A percentile compares a stretch with the other conserved stretches of the same genome.
Evolutionary conservation across 805 yeast species (phyloP).

Genomic region (Candida ulmi): DNA sequence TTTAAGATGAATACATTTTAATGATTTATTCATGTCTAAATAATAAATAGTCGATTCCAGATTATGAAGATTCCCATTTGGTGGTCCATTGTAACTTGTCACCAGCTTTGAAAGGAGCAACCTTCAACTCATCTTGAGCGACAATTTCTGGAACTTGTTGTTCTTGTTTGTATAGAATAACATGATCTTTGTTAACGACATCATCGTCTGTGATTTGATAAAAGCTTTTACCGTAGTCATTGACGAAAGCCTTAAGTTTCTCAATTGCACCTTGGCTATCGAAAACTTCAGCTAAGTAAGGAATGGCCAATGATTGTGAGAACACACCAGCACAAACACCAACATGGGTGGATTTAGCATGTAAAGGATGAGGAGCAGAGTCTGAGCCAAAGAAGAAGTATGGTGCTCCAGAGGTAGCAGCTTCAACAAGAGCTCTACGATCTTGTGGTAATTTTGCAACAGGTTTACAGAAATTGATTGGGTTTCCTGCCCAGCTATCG

Average conservation of each 20-base stretch:
- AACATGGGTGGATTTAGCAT: slow-evolving; percentile 65
- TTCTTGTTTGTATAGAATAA: slow-evolving; percentile 48
- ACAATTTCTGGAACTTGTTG: slow-evolving; percentile 56
- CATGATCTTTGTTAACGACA: slow-evolving; percentile 41
- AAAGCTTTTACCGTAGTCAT: slow-evolving; percentile 65
- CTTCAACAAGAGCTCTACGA: slow-evolving; percentile 70
- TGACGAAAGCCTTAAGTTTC: slow-evolving; percentile 67
- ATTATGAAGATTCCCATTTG: slow-evolving; percentile 52
- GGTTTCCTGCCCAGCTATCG: slow-evolving; percentile 96
- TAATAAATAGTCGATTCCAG: too few relatives aligned
- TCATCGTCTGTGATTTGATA: slow-evolving; percentile 51
- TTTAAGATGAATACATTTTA: too few relatives aligned
- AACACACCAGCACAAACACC: slow-evolving; percentile 98
- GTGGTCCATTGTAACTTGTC: slow-evolving; percentile 63
- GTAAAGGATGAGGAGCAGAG: slow-evolving; percentile 93
- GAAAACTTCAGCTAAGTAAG: slow-evolving; percentile 84
- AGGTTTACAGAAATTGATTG: slow-evolving; percentile 94
- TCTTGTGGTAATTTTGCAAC: slow-evolving; percentile 92
- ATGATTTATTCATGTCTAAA: too few relatives aligned
- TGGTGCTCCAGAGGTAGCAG: slow-evolving; percentile 89
- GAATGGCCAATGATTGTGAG: slow-evolving; percentile 77
- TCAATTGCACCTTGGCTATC: slow-evolving; percentile 60
- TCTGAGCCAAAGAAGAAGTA: slow-evolving; percentile 96
- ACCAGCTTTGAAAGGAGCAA: slow-evolving; percentile 88
- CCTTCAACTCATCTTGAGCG: slow-evolving; percentile 39